These are phyloP conservation scores for Serpula lacrymans DNA, from an alignment of 768 basidiomycete genomes.

Conservation along the genomic window DNA sequence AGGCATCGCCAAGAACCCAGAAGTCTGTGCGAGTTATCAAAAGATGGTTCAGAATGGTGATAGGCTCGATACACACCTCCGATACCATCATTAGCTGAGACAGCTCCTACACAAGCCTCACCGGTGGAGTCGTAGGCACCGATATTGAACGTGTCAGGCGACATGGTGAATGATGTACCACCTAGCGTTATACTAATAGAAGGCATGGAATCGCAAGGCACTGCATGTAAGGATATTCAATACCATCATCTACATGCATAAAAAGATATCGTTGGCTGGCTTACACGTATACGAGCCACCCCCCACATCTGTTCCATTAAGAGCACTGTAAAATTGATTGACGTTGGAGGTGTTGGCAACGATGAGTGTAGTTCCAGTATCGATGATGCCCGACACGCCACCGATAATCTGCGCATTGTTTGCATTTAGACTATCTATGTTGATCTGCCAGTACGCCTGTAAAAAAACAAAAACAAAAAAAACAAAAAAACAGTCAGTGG, in stretches of 20 bases:
- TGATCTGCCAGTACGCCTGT: slow-evolving; percentile 24
- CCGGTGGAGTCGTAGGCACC: slow-evolving; percentile 22
- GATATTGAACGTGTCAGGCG: slow-evolving; percentile 30
- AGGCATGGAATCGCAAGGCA: slow-evolving; percentile 22
- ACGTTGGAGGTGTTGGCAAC: slow-evolving; percentile 18
- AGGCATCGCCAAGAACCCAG: slow-evolving; percentile 29
- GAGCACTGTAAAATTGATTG: slow-evolving; percentile 14
- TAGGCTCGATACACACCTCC: slow-evolving; percentile 7
- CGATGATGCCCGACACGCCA: slow-evolving; percentile 31
- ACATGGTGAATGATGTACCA: slow-evolving; percentile 28
- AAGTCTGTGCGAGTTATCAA: slow-evolving; percentile 6
- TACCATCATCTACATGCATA: too few relatives aligned
- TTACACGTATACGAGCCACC: slow-evolving; percentile 25
- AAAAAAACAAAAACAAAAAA: neutral
- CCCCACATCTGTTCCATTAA: slow-evolving; percentile 17
- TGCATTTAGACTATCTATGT: slow-evolving; percentile 13
- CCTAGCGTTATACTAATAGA: slow-evolving; percentile 30
- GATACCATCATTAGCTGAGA: slow-evolving; percentile 5
- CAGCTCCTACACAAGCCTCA: slow-evolving; percentile 25
- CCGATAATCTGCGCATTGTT: slow-evolving; percentile 16
- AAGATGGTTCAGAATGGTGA: neutral
- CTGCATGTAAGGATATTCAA: slow-evolving; percentile 2
- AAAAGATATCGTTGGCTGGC: too few relatives aligned
- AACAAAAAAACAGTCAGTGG: slow-evolving; percentile 1
- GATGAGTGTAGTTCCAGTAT: slow-evolving; percentile 57